Percentiles rank a stretch among this genome's conserved stretches.
These are phyloP conservation scores for Fragaria ananassa DNA, from an alignment of 306 rosid genomes.

Conservation along the genomic window DNA sequence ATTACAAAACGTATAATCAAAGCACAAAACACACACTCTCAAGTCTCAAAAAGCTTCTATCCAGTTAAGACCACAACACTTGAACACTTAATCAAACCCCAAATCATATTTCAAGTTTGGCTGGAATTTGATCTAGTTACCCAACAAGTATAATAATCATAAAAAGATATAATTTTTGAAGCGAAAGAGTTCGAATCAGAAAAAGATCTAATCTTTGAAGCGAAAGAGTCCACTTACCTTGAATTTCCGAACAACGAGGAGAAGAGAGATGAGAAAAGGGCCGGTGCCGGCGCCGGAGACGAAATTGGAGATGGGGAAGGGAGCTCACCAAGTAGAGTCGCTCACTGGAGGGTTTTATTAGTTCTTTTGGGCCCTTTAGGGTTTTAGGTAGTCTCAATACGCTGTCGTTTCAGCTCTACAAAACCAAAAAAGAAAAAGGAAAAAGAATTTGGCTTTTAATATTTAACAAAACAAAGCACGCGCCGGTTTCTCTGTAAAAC, in stretches of 20 bases:
- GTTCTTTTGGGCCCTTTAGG: background rate
- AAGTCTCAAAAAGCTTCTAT: background rate
- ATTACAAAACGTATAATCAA: background rate
- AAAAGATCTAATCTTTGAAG: background rate
- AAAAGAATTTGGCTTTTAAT: background rate
- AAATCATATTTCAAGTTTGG: background rate
- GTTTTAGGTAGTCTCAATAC: background rate
- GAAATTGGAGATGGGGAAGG: background rate
- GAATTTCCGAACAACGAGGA: background rate
- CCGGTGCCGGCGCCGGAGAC: conserved; percentile 2
- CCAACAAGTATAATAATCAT: background rate
- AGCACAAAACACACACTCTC: background rate
- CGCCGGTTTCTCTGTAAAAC: background rate
- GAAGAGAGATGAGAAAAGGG: background rate
- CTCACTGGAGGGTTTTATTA: background rate
- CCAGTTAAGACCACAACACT: background rate
- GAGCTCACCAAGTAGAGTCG: background rate
- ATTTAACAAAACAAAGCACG: background rate
- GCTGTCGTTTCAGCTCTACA: background rate
- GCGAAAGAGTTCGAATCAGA: background rate
- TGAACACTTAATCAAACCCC: background rate
- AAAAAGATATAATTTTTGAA: background rate
- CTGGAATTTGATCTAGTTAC: background rate
- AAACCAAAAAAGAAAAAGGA: background rate
- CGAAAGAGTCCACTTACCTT: background rate